Evolutionary conservation across 306 rosid genomes (phyloP).

Genomic region (Cucurbita pepo): DNA sequence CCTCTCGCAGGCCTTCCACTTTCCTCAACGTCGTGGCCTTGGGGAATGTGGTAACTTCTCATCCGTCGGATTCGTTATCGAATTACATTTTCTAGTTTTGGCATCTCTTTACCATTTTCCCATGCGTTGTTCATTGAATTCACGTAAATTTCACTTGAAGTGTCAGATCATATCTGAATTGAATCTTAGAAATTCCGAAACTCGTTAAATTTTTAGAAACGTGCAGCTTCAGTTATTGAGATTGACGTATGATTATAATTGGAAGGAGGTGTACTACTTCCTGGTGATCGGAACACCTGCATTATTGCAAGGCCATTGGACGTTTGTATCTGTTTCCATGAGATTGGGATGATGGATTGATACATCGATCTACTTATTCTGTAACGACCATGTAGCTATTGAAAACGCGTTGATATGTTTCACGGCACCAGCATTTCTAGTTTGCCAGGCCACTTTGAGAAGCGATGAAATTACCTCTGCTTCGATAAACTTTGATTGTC

Average conservation of each 20-base stretch:
- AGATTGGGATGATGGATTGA: not conserved
- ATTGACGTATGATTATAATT: not conserved
- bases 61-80: not conserved
- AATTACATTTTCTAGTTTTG: not conserved
- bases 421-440: not conserved
- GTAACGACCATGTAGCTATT: not conserved
- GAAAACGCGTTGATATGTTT: not conserved
- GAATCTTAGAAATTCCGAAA: not conserved
- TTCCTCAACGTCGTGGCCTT: conserved; percentile 82
- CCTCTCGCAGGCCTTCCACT: conserved; percentile 64
- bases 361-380: not conserved
- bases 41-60: conserved; percentile 76
- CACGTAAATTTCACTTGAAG: not conserved
- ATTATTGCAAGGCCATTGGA: not conserved
- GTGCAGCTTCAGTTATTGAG: not conserved
- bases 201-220: not conserved
- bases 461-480: not conserved
- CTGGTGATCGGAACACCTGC: not conserved
- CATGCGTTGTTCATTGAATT: not conserved
- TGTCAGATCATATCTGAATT: conserved; percentile 2
- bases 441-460: not conserved
- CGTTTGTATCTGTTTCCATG: not conserved
- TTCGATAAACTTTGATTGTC: not conserved
- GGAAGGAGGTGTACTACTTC: not conserved
- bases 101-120: not conserved